Evolutionary conservation across 148 eudicot genomes (phyloP), one percentile per base, ranked within the genome.

Genomic region (Oxyria digyna): DNA sequence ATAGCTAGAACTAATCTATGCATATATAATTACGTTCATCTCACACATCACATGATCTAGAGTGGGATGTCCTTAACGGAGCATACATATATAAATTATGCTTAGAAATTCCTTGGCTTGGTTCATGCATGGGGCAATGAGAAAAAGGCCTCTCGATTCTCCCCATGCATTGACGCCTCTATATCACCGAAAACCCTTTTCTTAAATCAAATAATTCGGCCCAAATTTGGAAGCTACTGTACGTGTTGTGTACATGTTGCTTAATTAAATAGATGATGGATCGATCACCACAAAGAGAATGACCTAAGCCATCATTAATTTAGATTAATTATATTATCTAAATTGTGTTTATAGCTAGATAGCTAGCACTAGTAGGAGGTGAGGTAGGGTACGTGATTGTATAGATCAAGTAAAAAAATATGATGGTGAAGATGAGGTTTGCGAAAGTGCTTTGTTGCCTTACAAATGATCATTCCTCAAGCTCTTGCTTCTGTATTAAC

Each of bases 401-500:
- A n/a, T n/a, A n/a, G n/a, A n/a, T n/a, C n/a, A n/a, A n/a, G n/a
- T n/a, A 6, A 35, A 35, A 35, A 35, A 35, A 35, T 32, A 67
- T 26, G 21, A 81, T 82, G 87, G 84, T 82, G 75, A 87, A 74
- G 80, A 73, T 89, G 69, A 83, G 83, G 49, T 65, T 89, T 67
- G 88, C 89, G 68, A 87, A 78, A 67, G 74, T 85, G 46, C 79
- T 93, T 14, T 84, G 89, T 75, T 71, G 62, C 62, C 31, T 89
- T 48, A 82, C 87, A 70, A 67, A 81, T 80, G 81, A 79, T 38
- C 26, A 21, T 59, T 73, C 86, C 52, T 73, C 86, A 80, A 80
- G 76, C 72, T 80, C 89, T 69, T 92, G 98, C 79, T 83, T 92
- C 48, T 89, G 96, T 76, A 46, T 81, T 12, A 85, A 76, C 23